Conservation (phyloP, 2,329 filamentous ascomycete genomes). For the Pseudogymnoascus sp. region DNA sequence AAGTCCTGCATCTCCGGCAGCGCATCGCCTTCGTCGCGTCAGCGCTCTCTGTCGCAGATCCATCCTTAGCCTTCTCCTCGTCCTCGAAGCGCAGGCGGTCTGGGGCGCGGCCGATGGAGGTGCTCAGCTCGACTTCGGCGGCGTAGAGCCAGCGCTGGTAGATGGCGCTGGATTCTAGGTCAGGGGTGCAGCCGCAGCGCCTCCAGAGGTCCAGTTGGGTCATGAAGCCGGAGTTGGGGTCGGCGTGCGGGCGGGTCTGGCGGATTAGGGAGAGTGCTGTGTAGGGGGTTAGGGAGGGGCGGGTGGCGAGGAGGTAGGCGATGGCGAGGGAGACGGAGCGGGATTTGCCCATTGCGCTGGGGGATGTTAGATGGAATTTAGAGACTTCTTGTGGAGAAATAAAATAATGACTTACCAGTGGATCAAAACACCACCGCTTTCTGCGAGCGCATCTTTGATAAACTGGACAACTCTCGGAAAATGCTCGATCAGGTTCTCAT, state of each 20-base stretch:
- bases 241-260: slow-evolving; percentile 65
- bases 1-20: slow-evolving; percentile 78
- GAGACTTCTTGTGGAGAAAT: neutral
- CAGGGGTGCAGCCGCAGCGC: slow-evolving; percentile 71
- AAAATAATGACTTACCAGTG: slow-evolving; percentile 54
- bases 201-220: slow-evolving; percentile 80
- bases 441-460: slow-evolving; percentile 67
- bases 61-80: slow-evolving; percentile 42
- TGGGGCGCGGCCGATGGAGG: slow-evolving; percentile 72
- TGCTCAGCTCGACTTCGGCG: slow-evolving; percentile 56
- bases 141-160: slow-evolving; percentile 77
- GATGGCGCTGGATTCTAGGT: slow-evolving; percentile 59
- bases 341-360: slow-evolving; percentile 91
- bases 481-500: slow-evolving; percentile 77
- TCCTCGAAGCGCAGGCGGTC: slow-evolving; percentile 77
- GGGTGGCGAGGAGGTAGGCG: slow-evolving; percentile 73
- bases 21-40: slow-evolving; percentile 49
- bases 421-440: slow-evolving; percentile 55
- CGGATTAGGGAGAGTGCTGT: slow-evolving; percentile 65
- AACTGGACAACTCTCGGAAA: slow-evolving; percentile 74
- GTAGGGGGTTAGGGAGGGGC: slow-evolving; percentile 38
- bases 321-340: slow-evolving; percentile 79
- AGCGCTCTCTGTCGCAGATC: slow-evolving; percentile 13
- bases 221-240: slow-evolving; percentile 91
- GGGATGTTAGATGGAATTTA: slow-evolving; percentile 14